Evolutionary conservation across 2,329 filamentous ascomycete species (phyloP).

Genomic region (Cladosporium phlei): DNA sequence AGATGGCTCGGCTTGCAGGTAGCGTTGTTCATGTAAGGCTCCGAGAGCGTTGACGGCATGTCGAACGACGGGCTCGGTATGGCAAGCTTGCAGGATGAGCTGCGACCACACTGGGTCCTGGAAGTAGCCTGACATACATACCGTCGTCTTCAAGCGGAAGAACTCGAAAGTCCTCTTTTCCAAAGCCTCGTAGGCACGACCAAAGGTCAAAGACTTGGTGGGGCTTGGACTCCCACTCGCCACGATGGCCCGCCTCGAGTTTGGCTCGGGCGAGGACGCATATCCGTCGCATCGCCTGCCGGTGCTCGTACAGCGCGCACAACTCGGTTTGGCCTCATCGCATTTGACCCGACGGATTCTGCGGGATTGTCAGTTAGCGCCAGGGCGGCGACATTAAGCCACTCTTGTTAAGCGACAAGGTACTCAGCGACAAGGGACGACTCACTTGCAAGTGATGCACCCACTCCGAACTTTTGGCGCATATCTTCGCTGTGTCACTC

Average conservation of each 20-base stretch:
- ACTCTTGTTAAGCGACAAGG: too few species aligned
- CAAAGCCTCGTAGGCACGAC: conserved; percentile 22
- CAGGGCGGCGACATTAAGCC: too few species aligned
- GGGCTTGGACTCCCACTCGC: too few species aligned
- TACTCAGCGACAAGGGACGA: conserved; percentile 16
- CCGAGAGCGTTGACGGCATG: conserved; percentile 31
- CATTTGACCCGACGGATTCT: conserved; percentile 56
- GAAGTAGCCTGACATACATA: conserved; percentile 29
- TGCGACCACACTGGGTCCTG: conserved; percentile 28
- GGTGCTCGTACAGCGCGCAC: not conserved
- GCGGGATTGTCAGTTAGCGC: not conserved
- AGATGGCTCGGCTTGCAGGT: conserved; percentile 16
- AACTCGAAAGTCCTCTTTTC: conserved; percentile 29
- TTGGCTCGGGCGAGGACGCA: conserved; percentile 16
- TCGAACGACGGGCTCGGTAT: conserved; percentile 29
- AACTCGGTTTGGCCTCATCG: conserved; percentile 40
- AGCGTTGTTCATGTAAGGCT: conserved; percentile 28
- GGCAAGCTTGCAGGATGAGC: conserved; percentile 28
- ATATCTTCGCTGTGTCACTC: conserved; percentile 11
- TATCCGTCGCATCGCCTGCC: conserved; percentile 47
- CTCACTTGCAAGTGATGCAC: conserved; percentile 54
- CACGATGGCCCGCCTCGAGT: too few species aligned
- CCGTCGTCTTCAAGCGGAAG: conserved; percentile 26
- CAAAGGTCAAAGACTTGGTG: conserved; percentile 19
- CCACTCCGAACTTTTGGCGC: conserved; percentile 32